phyloP scores from a whole-genome alignment of 2,329 filamentous ascomycete genomes.

The Ampelomyces quisqualis region DNA sequence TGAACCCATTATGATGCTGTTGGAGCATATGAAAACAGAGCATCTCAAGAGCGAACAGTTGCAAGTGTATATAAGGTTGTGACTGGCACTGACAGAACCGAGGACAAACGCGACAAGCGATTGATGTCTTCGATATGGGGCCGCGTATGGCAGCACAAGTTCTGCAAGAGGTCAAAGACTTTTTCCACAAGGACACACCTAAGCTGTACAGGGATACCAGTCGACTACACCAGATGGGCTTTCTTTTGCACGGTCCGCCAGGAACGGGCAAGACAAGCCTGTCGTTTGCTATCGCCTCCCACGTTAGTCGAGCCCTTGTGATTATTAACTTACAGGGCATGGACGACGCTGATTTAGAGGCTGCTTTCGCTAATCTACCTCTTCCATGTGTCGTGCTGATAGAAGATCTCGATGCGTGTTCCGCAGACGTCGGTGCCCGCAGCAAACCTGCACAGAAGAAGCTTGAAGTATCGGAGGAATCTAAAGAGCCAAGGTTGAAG shows the following conservation, averaged over 20 bases:
- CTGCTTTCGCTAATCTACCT: not conserved
- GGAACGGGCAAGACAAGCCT: constrained; percentile 47
- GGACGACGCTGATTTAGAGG: not conserved
- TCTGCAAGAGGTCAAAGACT: not conserved
- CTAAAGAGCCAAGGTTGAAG: no score
- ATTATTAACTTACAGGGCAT: not conserved
- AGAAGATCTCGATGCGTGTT: constrained; percentile 1
- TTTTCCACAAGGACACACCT: not conserved
- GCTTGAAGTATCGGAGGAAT: no score
- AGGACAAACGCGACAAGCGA: no score
- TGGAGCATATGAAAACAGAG: no score
- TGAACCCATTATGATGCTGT: no score
- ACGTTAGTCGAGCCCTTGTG: not conserved
- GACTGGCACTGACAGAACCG: no score
- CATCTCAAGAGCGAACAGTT: no score
- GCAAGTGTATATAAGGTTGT: no score
- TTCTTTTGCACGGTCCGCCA: constrained; percentile 39
- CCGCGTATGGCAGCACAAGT: not conserved
- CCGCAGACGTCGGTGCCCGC: not conserved
- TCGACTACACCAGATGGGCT: constrained; percentile 22
- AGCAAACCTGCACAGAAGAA: no score
- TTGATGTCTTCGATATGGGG: not conserved
- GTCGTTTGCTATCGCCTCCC: constrained; percentile 16
- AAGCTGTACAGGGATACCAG: not conserved
- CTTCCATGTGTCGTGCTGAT: not conserved